phyloP scores from a whole-genome alignment of 257 asterid genomes.

The Penstemon barbatus region DNA sequence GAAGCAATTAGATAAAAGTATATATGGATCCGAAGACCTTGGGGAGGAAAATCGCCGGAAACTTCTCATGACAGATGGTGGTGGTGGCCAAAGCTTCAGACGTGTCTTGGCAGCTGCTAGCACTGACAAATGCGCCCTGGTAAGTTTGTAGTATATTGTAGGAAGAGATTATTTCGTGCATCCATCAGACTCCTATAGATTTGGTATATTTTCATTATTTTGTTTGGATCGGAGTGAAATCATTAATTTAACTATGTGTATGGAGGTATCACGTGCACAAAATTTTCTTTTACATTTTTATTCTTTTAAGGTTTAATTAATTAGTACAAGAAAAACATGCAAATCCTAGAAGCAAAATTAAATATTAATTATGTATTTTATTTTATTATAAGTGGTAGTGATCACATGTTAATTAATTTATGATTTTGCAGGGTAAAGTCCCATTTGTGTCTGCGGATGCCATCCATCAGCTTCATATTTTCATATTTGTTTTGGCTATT shows the following conservation, averaged over 20 bases:
- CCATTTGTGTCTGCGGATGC: constrained; percentile 72
- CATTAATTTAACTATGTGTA: no score
- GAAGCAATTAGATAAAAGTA: constrained; percentile 36
- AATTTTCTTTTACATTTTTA: no score
- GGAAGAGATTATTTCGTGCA: no score
- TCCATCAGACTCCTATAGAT: no score
- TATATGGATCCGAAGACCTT: neutral
- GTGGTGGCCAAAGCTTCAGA: constrained; percentile 29
- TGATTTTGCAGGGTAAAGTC: constrained; percentile 59
- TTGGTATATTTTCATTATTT: neutral
- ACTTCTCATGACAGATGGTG: constrained; percentile 41
- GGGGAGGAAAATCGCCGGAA: constrained; percentile 50
- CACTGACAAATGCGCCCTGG: constrained; percentile 69
- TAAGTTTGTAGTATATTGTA: constrained; percentile 8
- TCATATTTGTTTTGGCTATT: constrained; percentile 79
- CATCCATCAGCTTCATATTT: constrained; percentile 76
- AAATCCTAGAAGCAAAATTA: neutral
- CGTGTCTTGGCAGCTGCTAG: constrained; percentile 62
- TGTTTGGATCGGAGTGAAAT: no score
- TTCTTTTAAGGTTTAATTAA: no score
- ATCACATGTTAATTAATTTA: neutral
- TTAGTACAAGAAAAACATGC: neutral
- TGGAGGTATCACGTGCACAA: no score
- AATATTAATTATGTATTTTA: no score
- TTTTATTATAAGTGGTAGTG: no score